Evolutionary conservation across 2,329 filamentous ascomycete species (phyloP), one percentile per base, ranked within the genome.

Genomic region (Herpotrichia juniperi): DNA sequence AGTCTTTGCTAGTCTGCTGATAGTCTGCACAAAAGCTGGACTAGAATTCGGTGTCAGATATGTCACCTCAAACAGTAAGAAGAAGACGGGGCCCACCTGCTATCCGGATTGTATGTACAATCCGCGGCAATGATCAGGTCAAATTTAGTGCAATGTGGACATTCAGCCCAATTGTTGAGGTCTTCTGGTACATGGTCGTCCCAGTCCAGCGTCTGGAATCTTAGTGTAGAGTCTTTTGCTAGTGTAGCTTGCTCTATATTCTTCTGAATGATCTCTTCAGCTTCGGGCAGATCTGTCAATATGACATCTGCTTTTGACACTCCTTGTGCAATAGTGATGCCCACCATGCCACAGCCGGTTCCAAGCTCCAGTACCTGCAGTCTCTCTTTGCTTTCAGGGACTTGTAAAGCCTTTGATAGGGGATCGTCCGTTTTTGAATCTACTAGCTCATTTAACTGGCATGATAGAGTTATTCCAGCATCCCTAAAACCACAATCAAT

Each of bases 101-200:
- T 87, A 61, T 88, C 86, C 14, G 82, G 77, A 67, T 90, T 90
- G 73, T 91, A 91, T 1, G 87, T 90, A 71, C 88, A 90, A 67
- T 91, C 88, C 1, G 86, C 85, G 1, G 89, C 81, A 3, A 89
- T 67, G 19, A 90, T 78, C 28, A 90, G 63, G 66, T 88, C 83
- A 61, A 84, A 79, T 26, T 46, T 37, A 1, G 31, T 16, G 10
- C 40, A 50, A n/a, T 43, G 17, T 14, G 24, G 28, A 25, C 22
- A 24, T 3, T 43, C 19, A 19, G 31, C 3, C 28, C 28, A 45
- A 19, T 19, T 6, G 21, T 49, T 32, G 4, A 62, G 24, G 25
- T 48, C n/a, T 1, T 24, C 11, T 2, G 81, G 78, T 6, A 86
- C 69, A 3, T 78, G 68, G 12, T 78, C 68, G n/a, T 84, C 80